Evolutionary conservation across 2,329 filamentous ascomycete species (phyloP).

Genomic region (Didymosphaeria variabile): DNA sequence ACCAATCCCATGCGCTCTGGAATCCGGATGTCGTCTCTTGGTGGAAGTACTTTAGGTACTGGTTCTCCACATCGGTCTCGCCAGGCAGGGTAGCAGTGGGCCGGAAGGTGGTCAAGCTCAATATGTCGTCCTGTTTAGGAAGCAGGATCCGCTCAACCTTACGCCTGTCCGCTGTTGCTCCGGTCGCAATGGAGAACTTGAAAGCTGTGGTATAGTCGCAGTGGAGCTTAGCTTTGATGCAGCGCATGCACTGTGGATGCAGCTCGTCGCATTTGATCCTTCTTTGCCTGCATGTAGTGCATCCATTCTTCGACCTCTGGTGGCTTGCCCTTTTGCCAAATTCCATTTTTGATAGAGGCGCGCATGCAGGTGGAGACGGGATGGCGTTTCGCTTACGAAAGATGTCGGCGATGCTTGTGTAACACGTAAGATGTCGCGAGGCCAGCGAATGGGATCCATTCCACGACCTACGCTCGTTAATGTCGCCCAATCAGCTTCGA

Average conservation of each 20-base stretch:
- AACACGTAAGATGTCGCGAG: background rate
- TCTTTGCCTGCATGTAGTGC: constrained; percentile 20
- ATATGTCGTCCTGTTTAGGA: constrained; percentile 9
- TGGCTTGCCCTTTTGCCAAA: constrained; percentile 3
- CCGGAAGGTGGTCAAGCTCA: constrained; percentile 8
- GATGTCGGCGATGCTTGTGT: background rate
- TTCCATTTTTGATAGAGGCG: constrained; percentile 1
- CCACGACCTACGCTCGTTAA: background rate
- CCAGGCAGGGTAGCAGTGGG: constrained; percentile 16
- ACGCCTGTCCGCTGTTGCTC: background rate
- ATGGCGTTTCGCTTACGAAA: background rate
- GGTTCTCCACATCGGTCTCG: constrained; percentile 25
- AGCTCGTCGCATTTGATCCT: constrained; percentile 23
- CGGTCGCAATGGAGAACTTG: background rate
- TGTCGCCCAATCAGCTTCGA: background rate
- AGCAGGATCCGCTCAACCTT: constrained; percentile 10
- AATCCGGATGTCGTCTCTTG: constrained; percentile 25
- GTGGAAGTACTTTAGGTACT: constrained; percentile 23
- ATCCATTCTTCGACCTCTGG: constrained; percentile 19
- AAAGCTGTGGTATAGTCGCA: constrained; percentile 15
- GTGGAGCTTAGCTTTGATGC: constrained; percentile 13
- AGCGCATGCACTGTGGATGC: constrained; percentile 18
- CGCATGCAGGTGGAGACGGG: background rate
- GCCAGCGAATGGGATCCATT: background rate
- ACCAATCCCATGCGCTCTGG: constrained; percentile 24